Conservation (phyloP, 768 basidiomycete genomes). For the Xanthoconium purpureum region DNA sequence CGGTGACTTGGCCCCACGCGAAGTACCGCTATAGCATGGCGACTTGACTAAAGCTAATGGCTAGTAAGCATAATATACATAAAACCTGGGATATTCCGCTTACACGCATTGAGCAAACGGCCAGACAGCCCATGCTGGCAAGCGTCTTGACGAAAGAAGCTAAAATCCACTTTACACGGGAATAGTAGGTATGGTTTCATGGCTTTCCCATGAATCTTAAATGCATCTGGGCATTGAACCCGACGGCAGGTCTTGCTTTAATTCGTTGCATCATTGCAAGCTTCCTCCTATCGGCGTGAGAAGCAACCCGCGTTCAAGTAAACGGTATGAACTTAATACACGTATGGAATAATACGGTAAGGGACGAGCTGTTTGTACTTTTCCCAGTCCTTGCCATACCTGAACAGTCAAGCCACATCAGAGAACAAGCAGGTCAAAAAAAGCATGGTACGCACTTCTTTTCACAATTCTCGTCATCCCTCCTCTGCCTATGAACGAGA, state of each 20-base stretch:
- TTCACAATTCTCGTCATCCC: conserved; percentile 90
- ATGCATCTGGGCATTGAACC: background rate
- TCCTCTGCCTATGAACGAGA: conserved; percentile 82
- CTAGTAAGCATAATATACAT: too few species aligned
- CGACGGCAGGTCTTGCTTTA: background rate
- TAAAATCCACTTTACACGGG: too few species aligned
- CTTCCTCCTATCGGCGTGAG: background rate
- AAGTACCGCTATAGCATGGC: too few species aligned
- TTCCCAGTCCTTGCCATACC: conserved; percentile 93
- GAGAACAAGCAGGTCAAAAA: too few species aligned
- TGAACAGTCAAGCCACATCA: conserved; percentile 27
- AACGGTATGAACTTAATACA: conserved; percentile 47
- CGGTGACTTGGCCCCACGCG: too few species aligned
- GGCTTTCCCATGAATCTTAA: background rate
- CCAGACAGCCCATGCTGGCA: too few species aligned
- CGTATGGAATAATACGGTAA: conserved; percentile 80
- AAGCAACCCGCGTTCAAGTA: background rate
- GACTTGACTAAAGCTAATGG: too few species aligned
- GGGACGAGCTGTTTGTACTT: conserved; percentile 85
- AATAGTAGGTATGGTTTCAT: too few species aligned
- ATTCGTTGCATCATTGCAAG: background rate
- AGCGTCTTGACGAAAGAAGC: too few species aligned
- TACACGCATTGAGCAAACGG: too few species aligned
- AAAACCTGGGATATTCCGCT: too few species aligned
- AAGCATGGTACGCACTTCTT: conserved; percentile 63